Evolutionary conservation across 306 rosid species (phyloP).

Genomic region (Medicago truncatula): DNA sequence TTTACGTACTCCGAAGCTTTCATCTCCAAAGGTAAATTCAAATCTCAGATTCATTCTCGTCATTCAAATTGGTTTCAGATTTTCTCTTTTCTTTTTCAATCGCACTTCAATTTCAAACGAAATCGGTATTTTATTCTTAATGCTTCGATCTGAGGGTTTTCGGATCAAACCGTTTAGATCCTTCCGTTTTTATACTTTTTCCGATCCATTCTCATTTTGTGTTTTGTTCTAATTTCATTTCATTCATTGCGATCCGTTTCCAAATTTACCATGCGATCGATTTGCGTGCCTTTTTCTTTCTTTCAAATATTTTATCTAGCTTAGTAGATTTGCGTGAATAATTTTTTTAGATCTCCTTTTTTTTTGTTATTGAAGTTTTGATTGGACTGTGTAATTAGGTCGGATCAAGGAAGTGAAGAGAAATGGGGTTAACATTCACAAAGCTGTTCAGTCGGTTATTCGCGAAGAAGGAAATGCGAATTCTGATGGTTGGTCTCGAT

Average conservation of each 20-base stretch:
- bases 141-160: slow-evolving; percentile 39
- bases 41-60: slow-evolving; percentile 45
- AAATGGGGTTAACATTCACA: slow-evolving; percentile 98
- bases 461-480: slow-evolving; percentile 99
- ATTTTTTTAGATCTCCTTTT: not conserved
- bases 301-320: slow-evolving; percentile 46
- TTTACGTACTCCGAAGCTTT: slow-evolving; percentile 33
- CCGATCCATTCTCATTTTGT: slow-evolving; percentile 35
- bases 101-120: not conserved
- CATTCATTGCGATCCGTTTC: slow-evolving; percentile 25
- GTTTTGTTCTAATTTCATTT: not conserved
- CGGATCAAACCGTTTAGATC: slow-evolving; percentile 44
- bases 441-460: slow-evolving; percentile 98
- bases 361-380: not conserved
- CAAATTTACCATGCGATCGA: slow-evolving; percentile 5
- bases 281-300: slow-evolving; percentile 22
- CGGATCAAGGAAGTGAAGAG: slow-evolving; percentile 58
- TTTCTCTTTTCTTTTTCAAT: not conserved
- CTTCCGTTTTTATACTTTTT: too few species aligned
- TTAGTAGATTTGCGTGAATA: slow-evolving; percentile 7
- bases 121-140: not conserved
- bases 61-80: not conserved
- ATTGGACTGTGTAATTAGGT: slow-evolving; percentile 26
- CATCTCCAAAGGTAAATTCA: slow-evolving; percentile 59
- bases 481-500: slow-evolving; percentile 99